Percentiles rank a stretch among this genome's conserved stretches.
Evolutionary conservation across 768 basidiomycete genomes (phyloP).

Genomic region (Mycena floridula): DNA sequence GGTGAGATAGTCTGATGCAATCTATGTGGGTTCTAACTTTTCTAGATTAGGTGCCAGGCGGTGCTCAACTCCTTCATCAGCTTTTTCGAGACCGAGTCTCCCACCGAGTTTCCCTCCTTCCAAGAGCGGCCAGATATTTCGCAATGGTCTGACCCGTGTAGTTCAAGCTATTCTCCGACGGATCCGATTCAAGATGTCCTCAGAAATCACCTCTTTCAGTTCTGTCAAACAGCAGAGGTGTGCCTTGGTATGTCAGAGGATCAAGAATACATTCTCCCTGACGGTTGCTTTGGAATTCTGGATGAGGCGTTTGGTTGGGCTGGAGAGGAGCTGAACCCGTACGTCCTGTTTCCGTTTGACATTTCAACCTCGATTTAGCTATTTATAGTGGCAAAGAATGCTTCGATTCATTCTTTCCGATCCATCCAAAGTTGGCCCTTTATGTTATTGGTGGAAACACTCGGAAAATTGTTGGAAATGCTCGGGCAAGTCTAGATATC

Average conservation of each 20-base stretch:
- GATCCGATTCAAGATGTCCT: conserved; percentile 17
- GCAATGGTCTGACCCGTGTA: not conserved
- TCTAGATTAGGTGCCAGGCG: not conserved
- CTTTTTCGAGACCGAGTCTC: conserved; percentile 17
- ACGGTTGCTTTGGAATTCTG: conserved; percentile 47
- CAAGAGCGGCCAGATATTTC: conserved; percentile 8
- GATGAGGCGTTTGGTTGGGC: conserved; percentile 37
- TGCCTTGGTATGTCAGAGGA: conserved; percentile 48
- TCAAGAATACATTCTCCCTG: conserved; percentile 51
- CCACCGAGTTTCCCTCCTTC: conserved; percentile 7
- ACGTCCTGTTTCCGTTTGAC: conserved; percentile 13
- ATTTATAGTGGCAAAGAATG: conserved; percentile 29
- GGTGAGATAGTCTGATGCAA: too few relatives aligned
- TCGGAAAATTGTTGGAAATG: conserved; percentile 12
- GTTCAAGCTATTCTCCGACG: not conserved
- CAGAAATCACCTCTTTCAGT: conserved; percentile 41
- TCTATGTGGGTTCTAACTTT: too few relatives aligned
- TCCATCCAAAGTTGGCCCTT: conserved; percentile 45
- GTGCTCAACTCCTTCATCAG: conserved; percentile 16
- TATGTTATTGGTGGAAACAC: conserved; percentile 40
- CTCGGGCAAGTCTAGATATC: conserved; percentile 34
- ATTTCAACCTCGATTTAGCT: not conserved
- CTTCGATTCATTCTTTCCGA: conserved; percentile 48
- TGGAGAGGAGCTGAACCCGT: conserved; percentile 29
- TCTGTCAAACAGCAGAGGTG: conserved; percentile 39